phyloP scores from a whole-genome alignment of 495 filamentous ascomycete species.

The Penicillium taxi region DNA sequence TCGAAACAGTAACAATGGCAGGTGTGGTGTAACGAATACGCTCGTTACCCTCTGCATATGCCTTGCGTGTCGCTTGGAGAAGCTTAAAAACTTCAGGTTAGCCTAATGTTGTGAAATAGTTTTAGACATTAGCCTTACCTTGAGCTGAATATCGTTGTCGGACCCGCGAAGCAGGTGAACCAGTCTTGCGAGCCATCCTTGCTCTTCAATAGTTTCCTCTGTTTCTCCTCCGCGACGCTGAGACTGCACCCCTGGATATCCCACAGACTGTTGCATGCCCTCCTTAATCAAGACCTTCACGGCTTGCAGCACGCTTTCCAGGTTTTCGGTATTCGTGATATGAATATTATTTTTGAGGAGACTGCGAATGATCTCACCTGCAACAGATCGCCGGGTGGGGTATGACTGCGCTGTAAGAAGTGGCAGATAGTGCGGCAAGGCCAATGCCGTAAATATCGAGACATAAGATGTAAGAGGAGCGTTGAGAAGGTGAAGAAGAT shows the following conservation, averaged over 20 bases:
- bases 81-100: conserved; percentile 45
- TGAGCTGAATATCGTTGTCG: conserved; percentile 89
- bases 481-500: conserved; percentile 78
- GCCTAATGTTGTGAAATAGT: conserved; percentile 3
- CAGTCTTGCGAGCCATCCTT: conserved; percentile 89
- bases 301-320: conserved; percentile 84
- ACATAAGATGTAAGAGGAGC: conserved; percentile 83
- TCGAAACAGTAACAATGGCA: conserved; percentile 78
- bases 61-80: conserved; percentile 79
- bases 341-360: conserved; percentile 71
- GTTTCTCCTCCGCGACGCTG: conserved; percentile 64
- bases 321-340: conserved; percentile 65
- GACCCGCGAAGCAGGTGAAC: conserved; percentile 77
- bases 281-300: conserved; percentile 88
- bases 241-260: conserved; percentile 69
- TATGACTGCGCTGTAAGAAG: conserved; percentile 90
- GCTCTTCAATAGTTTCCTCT: conserved; percentile 94
- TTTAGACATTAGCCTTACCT: conserved; percentile 35
- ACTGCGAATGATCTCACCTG: conserved; percentile 72
- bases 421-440: conserved; percentile 83
- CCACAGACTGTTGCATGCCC: conserved; percentile 72
- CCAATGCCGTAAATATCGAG: conserved; percentile 87
- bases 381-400: conserved; percentile 80
- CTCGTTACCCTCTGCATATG: conserved; percentile 88
- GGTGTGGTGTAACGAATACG: conserved; percentile 92